These are phyloP conservation scores for Flaveria floridana DNA, from an alignment of 140 eudicot species.

Conservation along the genomic window DNA sequence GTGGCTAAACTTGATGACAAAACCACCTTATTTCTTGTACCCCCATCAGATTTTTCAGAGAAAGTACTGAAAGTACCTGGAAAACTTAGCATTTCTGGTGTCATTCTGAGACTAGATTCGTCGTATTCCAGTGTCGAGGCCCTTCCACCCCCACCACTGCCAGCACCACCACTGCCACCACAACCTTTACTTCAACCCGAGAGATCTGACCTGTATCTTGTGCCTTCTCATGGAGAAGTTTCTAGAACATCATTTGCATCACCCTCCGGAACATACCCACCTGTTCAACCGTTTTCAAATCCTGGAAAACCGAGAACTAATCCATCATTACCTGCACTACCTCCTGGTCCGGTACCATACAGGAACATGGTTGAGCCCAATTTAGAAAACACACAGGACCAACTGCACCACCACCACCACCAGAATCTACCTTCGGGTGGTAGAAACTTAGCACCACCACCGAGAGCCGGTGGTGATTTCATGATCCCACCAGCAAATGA, in stretches of 20 bases:
- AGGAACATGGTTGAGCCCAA: slow-evolving; percentile 32
- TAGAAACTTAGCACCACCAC: slow-evolving; percentile 35
- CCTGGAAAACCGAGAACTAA: slow-evolving; percentile 43
- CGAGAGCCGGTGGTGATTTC: slow-evolving; percentile 30
- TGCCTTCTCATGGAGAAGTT: slow-evolving; percentile 44
- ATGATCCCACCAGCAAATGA: slow-evolving; percentile 32
- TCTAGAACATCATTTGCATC: slow-evolving; percentile 43
- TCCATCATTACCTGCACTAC: slow-evolving; percentile 37
- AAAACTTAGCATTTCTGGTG: slow-evolving; percentile 79
- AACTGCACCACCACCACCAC: slow-evolving; percentile 33
- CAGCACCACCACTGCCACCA: slow-evolving; percentile 13
- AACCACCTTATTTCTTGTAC: slow-evolving; percentile 84
- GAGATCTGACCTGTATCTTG: slow-evolving; percentile 34
- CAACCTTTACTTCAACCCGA: slow-evolving; percentile 30
- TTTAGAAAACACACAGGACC: slow-evolving; percentile 41
- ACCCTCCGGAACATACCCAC: slow-evolving; percentile 54
- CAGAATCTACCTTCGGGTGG: slow-evolving; percentile 37
- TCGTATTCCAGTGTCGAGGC: slow-evolving; percentile 45
- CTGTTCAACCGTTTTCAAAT: slow-evolving; percentile 36
- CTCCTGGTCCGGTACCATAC: slow-evolving; percentile 36
- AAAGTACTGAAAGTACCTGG: slow-evolving; percentile 93
- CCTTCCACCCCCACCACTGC: slow-evolving; percentile 44
- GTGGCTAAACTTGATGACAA: slow-evolving; percentile 82
- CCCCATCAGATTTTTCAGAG: slow-evolving; percentile 94
- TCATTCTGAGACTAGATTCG: slow-evolving; percentile 66